Base-by-base conservation (phyloP, 148 eudicot species). In the Spergularia marina region DNA sequence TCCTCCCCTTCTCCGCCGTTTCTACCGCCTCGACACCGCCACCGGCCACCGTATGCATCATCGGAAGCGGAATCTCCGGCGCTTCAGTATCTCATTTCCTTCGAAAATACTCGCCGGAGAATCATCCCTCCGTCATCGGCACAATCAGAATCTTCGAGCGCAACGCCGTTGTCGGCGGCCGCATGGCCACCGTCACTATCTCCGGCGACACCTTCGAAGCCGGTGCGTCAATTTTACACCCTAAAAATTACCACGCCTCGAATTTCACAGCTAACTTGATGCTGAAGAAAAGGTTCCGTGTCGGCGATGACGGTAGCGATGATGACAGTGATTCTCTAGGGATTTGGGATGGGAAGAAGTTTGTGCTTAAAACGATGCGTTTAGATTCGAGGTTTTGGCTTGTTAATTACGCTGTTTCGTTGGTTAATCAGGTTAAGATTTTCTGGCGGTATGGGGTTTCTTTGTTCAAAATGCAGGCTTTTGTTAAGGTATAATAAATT, bases 41-140 rank as follows among this genome's bases (percentile, higher is more conserved):
- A 15, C 41, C 76, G 0, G 10, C 83, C 55, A 77, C 83, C 74
- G 74, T 83, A 41, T 94, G 98, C 88, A 87, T 94, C 66, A 72
- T 94, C 83, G 98, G 98, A 41, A 62, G 84, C 77, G 98, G 98
- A 23, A 91, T 94, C 74, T 85, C 84, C 80, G 98, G 97, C 78
- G 73, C 97, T 62, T 91, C 97, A 34, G 84, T 84, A 25, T 89
- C 95, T 23, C 95, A 94, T 68, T 94, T 94, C 87, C 91, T 94
- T 87, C 98, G 97, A 60, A 81, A 69, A 10, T 85, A 89, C 87
- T 87, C 95, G n/a, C 55, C 76, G 54, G 15, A 52, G 6, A 65
- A 74, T 0, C 61, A 75, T 0, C 8, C 2, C 0, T 40, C 56
- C 0, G 49, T 9, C 1, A 73, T 77, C 61, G 75, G 75, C 21